Evolutionary conservation across 352 stramenopile species (phyloP).

Genomic region (Globisporangium canariense): DNA sequence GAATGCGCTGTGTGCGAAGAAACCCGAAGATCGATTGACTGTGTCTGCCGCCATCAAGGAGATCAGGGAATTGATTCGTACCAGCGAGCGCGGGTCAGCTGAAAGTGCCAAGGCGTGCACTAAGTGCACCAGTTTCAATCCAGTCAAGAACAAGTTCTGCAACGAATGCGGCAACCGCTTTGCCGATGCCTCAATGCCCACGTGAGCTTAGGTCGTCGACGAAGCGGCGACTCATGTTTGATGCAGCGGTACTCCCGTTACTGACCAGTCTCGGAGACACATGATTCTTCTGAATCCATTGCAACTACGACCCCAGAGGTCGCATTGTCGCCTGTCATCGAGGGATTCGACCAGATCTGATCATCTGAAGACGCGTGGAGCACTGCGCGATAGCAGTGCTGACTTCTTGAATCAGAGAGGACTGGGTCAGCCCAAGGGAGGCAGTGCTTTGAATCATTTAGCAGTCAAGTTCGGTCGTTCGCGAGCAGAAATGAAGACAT

Average conservation of each 20-base stretch:
- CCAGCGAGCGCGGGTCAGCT: not conserved
- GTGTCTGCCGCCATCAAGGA: not conserved
- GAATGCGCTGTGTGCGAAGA: constrained; percentile 15
- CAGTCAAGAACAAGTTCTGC: constrained; percentile 12
- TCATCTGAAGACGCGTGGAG: not conserved
- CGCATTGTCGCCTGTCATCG: not conserved
- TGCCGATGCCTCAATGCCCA: not conserved
- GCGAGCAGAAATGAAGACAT: not conserved
- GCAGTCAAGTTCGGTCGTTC: not conserved
- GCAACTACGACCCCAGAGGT: no score
- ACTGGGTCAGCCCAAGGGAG: not conserved
- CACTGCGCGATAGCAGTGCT: not conserved
- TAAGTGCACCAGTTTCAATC: not conserved
- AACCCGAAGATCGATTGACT: not conserved
- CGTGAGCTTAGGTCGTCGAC: not conserved
- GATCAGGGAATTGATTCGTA: not conserved
- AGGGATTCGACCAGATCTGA: not conserved
- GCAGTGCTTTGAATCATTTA: not conserved
- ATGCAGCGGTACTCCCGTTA: not conserved
- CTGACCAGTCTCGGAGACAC: not conserved
- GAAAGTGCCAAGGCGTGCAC: not conserved
- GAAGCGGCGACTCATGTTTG: no score
- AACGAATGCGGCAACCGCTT: constrained; percentile 13
- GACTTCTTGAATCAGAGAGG: not conserved
- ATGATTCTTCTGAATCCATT: not conserved